Percentiles rank a stretch among this genome's conserved stretches.
These are phyloP conservation scores for Phytophthora citricola DNA, from an alignment of 352 stramenopile genomes.

Conservation along the genomic window DNA sequence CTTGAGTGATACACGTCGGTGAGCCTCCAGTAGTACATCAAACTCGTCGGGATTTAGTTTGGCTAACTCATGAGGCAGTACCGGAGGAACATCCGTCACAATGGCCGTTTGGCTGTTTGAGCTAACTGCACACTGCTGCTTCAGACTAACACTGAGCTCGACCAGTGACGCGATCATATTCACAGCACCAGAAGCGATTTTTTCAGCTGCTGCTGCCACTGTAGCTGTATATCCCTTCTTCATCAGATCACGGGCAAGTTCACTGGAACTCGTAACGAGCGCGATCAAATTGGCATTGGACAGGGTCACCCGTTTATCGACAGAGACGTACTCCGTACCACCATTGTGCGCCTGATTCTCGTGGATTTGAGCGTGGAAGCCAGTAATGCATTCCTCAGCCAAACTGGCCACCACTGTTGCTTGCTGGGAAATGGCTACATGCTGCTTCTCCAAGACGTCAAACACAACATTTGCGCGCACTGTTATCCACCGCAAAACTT, in stretches of 20 bases:
- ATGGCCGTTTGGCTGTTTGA: constrained; percentile 1
- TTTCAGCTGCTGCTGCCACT: constrained; percentile 30
- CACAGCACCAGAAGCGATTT: constrained; percentile 32
- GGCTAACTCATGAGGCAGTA: constrained; percentile 53
- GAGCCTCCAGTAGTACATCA: constrained; percentile 34
- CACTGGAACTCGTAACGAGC: constrained; percentile 49
- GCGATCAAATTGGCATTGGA: constrained; percentile 39
- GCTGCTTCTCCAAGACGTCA: constrained; percentile 34
- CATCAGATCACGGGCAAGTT: constrained; percentile 46
- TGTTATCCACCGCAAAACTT: constrained; percentile 53
- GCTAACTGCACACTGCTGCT: constrained; percentile 18
- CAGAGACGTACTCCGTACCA: constrained; percentile 18
- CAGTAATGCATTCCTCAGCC: constrained; percentile 28
- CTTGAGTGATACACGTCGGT: constrained; percentile 17
- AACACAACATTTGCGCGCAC: constrained; percentile 36
- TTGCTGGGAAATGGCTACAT: constrained; percentile 30
- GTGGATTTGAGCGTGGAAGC: constrained; percentile 37
- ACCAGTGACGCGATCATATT: constrained; percentile 45
- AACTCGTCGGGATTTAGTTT: constrained; percentile 48
- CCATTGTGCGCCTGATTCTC: background rate
- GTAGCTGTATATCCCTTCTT: constrained; percentile 22
- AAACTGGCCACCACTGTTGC: constrained; percentile 34
- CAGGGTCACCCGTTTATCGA: constrained; percentile 25
- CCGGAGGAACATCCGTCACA: constrained; percentile 29
- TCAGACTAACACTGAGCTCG: constrained; percentile 33